Conservation (phyloP, 331 rosid species). For the Rhamnella rubrinervis region DNA sequence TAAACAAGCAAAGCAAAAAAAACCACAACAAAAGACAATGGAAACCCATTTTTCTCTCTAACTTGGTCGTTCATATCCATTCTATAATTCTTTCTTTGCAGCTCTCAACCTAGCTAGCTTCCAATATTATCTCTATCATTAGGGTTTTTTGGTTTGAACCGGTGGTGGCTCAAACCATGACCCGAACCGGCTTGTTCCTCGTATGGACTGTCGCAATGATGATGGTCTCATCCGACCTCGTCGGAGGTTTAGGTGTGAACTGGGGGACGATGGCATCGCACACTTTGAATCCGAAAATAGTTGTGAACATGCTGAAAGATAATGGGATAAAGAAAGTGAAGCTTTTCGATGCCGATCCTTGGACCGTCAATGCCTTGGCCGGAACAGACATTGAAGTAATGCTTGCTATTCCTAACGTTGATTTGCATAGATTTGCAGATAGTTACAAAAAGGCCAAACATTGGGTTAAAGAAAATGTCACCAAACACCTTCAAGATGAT, state of each 20-base stretch:
- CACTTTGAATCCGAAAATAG: conserved; percentile 43
- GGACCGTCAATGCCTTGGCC: conserved; percentile 48
- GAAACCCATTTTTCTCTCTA: background rate
- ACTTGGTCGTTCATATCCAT: no score
- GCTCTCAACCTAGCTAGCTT: no score
- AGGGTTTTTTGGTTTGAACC: background rate
- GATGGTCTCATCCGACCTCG: conserved; percentile 22
- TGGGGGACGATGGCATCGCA: conserved; percentile 73
- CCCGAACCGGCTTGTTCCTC: conserved; percentile 17
- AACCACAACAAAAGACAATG: no score
- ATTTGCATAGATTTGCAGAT: conserved; percentile 30
- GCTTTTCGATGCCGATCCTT: conserved; percentile 71
- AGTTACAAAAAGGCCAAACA: conserved; percentile 34
- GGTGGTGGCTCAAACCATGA: conserved; percentile 26
- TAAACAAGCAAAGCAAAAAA: no score
- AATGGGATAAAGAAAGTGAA: conserved; percentile 67
- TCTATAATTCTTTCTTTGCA: no score
- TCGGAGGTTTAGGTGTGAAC: conserved; percentile 44
- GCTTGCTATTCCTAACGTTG: conserved; percentile 79
- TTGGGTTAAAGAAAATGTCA: conserved; percentile 70
- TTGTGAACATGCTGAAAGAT: conserved; percentile 57
- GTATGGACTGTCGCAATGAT: conserved; percentile 23
- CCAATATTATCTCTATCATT: no score
- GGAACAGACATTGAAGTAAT: conserved; percentile 67
- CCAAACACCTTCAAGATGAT: conserved; percentile 28